Base-by-base conservation (phyloP, 257 asterid genomes). In the Vinca minor region DNA sequence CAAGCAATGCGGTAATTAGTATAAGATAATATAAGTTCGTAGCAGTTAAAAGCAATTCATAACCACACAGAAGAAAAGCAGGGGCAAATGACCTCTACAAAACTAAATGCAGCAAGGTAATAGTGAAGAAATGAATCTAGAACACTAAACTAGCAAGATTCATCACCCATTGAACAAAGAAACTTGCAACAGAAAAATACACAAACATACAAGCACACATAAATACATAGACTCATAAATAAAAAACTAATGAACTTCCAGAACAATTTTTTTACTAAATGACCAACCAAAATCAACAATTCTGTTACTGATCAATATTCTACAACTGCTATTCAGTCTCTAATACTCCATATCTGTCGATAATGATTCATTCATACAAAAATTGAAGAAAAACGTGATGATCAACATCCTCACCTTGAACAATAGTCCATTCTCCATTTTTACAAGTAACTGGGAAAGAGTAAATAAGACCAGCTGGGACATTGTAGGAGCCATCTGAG, bases 361-460 rank as follows among this genome's bases (percentile, higher is more conserved):
- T 7, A 28, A 0, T 23, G 18, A 36, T 3, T 15, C 12, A 52
- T 15, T 44, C 28, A 65, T 34, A 36, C 11, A 55, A n/a, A 15
- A 21, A 1, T 23, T 11, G 39, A 52, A 11, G 54, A 25, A 23
- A 17, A 18, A 2, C 38, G 8, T 4, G 1, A 26, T 7, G 64
- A 56, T 15, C 18, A 45, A 29, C 10, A 55, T 63, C 62, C 87
- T 78, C 70, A 91, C 98, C 98, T 79, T 88, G 92, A 66, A 91
- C 95, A 62, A 91, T 83, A 32, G 75, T 71, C 98, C 98, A 91
- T 77, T 88, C 95, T 69, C 98, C 98, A 59, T 91, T 84, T 76
- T 85, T 82, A 86, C 98, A 91, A 55, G 94, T 88, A 18, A 91
- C 96, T 0, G 96, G 98, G 84, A 91, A 91, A 63, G 98, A 91